Conservation (phyloP, 768 basidiomycete species). For the Ramaria rubella region DNA sequence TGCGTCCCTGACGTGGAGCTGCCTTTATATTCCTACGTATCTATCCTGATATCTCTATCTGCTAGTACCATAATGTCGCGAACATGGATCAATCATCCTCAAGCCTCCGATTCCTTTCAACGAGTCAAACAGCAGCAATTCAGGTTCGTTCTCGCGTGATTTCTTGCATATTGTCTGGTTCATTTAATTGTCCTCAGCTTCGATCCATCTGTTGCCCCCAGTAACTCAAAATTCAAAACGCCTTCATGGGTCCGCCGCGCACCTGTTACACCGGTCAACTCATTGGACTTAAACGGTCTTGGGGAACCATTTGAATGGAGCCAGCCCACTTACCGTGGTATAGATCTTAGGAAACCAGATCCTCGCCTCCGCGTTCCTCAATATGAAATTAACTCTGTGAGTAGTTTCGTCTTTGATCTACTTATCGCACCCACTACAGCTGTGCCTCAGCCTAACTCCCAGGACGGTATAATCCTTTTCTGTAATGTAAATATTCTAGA, state of each 20-base stretch:
- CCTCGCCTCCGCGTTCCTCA: background rate
- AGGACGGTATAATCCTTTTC: background rate
- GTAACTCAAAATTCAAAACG: background rate
- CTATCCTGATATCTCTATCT: no score
- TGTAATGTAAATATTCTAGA: slow-evolving; percentile 29
- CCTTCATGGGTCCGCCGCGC: no score
- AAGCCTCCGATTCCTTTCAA: no score
- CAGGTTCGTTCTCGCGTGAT: background rate
- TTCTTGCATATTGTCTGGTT: background rate
- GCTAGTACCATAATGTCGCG: background rate
- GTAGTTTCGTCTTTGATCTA: background rate
- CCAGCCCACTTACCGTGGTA: background rate
- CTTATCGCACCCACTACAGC: background rate
- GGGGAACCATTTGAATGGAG: background rate
- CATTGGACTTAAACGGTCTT: background rate
- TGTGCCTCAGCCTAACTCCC: background rate
- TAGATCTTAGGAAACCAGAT: background rate
- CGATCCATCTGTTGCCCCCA: background rate
- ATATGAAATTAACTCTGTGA: background rate
- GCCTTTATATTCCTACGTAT: no score
- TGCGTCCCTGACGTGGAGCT: no score
- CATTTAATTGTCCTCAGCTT: background rate
- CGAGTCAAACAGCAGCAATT: background rate
- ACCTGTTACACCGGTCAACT: background rate
- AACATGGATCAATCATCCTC: background rate